phyloP scores from a whole-genome alignment of 192 early-diverging fungal genomes.

The Geranomyces variabilis region DNA sequence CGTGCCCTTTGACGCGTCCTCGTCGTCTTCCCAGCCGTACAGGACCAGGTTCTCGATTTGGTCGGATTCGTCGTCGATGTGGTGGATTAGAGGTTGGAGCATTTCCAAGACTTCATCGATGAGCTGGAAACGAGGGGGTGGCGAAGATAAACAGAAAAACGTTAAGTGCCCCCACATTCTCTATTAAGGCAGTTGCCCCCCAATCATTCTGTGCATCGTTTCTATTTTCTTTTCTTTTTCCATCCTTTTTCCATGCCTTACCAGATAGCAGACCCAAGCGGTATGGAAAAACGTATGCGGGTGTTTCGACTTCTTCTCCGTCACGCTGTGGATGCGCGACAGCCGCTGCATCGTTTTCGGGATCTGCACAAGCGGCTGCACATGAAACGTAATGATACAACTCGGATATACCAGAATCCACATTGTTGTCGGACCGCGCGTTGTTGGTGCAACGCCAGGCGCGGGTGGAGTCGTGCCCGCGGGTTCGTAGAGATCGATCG shows the following conservation, averaged over 20 bases:
- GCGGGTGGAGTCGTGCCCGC: no score
- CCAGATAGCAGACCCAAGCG: slow-evolving; percentile 26
- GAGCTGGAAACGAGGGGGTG: neutral
- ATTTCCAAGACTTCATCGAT: slow-evolving; percentile 17
- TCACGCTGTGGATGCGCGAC: neutral
- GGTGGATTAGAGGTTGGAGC: slow-evolving; percentile 9
- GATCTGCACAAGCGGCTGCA: slow-evolving; percentile 12
- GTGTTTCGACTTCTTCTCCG: neutral
- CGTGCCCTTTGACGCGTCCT: neutral
- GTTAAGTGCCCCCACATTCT: no score
- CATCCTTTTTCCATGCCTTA: neutral
- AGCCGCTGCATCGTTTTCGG: slow-evolving; percentile 8
- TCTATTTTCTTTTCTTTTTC: no score
- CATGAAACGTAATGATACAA: slow-evolving; percentile 22
- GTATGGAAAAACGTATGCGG: slow-evolving; percentile 1
- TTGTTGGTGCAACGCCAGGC: neutral
- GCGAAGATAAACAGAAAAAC: neutral
- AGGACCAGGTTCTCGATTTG: slow-evolving; percentile 24
- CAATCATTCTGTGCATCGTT: no score
- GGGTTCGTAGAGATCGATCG: slow-evolving; percentile 16
- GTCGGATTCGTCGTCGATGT: slow-evolving; percentile 16
- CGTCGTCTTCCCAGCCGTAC: slow-evolving; percentile 27
- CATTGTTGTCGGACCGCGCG: neutral
- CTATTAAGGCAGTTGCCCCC: no score
- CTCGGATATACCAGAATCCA: slow-evolving; percentile 15